Percentiles rank a stretch among this genome's conserved stretches.
Conservation (phyloP, 306 rosid genomes). For the Cyclanthera cordifolia region DNA sequence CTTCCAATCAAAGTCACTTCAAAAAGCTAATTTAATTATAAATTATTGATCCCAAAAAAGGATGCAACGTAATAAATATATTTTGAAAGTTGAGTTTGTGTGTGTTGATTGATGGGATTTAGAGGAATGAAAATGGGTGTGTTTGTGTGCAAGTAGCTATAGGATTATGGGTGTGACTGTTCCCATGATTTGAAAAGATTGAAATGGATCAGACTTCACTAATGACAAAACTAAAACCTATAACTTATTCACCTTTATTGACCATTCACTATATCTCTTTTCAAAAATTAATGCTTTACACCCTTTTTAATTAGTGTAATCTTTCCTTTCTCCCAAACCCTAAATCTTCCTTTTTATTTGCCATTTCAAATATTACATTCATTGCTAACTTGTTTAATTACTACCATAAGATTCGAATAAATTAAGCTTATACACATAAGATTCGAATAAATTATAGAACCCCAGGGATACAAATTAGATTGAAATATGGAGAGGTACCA, state of each 20-base stretch:
- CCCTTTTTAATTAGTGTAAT: neutral
- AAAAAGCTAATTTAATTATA: neutral
- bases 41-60: neutral
- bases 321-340: neutral
- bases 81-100: conserved; percentile 16
- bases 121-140: conserved; percentile 17
- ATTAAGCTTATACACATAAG: too few relatives aligned
- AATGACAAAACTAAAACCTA: conserved; percentile 17
- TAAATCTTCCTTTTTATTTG: neutral
- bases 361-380: too few relatives aligned
- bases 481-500: too few relatives aligned
- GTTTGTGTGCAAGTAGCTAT: conserved; percentile 37
- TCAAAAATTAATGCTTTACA: neutral
- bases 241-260: neutral
- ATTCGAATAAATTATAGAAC: too few relatives aligned
- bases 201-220: conserved; percentile 32
- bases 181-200: conserved; percentile 51
- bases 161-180: conserved; percentile 72
- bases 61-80: neutral
- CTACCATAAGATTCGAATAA: too few relatives aligned
- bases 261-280: neutral
- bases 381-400: too few relatives aligned
- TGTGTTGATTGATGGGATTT: conserved; percentile 35
- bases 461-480: too few relatives aligned
- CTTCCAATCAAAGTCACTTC: conserved; percentile 47